Evolutionary conservation across 2,329 filamentous ascomycete genomes (phyloP).

Genomic region (Sporothrix euskadiensis): DNA sequence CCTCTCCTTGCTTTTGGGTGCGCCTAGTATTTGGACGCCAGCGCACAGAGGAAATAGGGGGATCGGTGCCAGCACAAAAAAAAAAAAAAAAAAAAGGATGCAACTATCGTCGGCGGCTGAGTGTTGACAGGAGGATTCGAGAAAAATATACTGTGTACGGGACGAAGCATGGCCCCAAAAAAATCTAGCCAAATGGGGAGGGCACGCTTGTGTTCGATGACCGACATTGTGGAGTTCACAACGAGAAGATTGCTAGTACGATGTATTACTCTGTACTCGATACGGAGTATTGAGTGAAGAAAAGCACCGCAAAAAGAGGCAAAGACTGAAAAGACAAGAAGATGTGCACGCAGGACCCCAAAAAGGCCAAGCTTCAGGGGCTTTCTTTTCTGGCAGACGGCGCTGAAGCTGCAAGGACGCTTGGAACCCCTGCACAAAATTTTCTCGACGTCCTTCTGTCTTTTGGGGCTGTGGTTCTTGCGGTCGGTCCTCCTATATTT

Average conservation of each 20-base stretch:
- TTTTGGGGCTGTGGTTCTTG: neutral
- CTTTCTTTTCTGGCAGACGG: neutral
- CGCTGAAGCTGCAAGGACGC: neutral
- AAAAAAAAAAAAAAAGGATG: neutral
- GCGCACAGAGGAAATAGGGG: neutral
- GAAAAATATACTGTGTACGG: neutral
- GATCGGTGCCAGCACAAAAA: neutral
- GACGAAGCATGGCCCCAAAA: neutral
- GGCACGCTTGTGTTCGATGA: neutral
- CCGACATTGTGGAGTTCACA: constrained; percentile 10
- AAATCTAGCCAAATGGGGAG: neutral
- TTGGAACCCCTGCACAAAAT: constrained; percentile 14
- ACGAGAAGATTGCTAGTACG: neutral
- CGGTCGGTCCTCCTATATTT: neutral
- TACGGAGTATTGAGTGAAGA: no score
- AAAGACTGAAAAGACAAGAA: neutral
- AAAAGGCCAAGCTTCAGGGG: constrained; percentile 24
- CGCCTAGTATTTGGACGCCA: neutral
- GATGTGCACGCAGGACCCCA: constrained; percentile 1
- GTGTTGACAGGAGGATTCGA: neutral
- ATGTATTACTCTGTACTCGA: no score
- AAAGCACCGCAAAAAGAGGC: neutral
- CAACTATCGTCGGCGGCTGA: neutral
- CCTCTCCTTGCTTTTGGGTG: neutral
- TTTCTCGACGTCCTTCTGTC: neutral